These are phyloP conservation scores for Ceratobasidium sp. DNA, from an alignment of 1,284 basidiomycete genomes.

Conservation along the genomic window DNA sequence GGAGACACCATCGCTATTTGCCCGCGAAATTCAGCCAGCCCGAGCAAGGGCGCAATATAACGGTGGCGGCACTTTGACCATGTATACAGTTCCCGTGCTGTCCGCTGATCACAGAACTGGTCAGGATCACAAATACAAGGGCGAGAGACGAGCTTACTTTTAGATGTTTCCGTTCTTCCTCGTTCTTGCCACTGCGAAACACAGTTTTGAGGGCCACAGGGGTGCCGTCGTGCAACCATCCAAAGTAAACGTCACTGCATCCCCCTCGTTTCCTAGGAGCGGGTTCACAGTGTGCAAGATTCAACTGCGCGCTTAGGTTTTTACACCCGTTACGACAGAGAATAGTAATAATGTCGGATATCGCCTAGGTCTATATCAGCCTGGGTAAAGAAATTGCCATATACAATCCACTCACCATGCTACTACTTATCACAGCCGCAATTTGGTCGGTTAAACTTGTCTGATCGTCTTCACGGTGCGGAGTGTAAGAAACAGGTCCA, in stretches of 20 bases:
- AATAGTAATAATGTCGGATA: background rate
- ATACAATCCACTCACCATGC: background rate
- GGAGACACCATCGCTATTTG: slow-evolving; percentile 6
- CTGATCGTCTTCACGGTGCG: background rate
- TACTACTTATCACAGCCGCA: background rate
- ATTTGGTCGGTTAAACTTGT: background rate
- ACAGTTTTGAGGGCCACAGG: slow-evolving; percentile 1
- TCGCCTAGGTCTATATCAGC: background rate
- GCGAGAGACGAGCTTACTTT: background rate
- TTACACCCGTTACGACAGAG: background rate
- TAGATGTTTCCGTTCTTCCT: background rate
- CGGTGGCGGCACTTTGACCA: slow-evolving; percentile 9
- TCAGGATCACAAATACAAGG: background rate
- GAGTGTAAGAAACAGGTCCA: background rate
- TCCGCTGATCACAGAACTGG: background rate
- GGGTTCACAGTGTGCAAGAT: background rate
- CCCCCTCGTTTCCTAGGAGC: background rate
- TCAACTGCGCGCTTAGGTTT: background rate
- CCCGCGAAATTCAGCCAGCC: background rate
- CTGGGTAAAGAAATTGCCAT: background rate
- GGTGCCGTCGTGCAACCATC: background rate
- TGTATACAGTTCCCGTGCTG: background rate
- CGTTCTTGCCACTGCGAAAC: background rate
- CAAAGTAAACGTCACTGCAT: slow-evolving; percentile 1
- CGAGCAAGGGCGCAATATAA: background rate